These are phyloP conservation scores for Coffea canephora DNA, from an alignment of 257 asterid species.

Conservation along the genomic window DNA sequence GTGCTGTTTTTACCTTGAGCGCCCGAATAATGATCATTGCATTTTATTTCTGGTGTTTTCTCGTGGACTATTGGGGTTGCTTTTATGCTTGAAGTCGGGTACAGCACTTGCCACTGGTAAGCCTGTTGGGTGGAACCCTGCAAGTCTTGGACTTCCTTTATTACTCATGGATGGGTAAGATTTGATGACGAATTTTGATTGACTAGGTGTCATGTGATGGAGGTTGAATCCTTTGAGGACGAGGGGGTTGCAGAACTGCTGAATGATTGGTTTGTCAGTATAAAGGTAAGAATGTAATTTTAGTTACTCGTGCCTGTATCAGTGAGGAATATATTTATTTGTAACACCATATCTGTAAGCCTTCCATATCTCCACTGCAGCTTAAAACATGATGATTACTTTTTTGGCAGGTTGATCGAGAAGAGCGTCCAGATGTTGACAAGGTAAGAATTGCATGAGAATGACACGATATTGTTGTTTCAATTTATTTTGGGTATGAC, in stretches of 20 bases:
- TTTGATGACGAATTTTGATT: conserved; percentile 8
- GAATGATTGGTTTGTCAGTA: conserved; percentile 86
- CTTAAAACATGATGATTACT: neutral
- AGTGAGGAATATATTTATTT: too few relatives aligned
- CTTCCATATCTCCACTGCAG: neutral
- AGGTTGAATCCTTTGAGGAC: conserved; percentile 90
- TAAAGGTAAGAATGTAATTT: conserved; percentile 54
- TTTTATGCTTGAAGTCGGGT: conserved; percentile 72
- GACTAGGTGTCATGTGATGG: conserved; percentile 98
- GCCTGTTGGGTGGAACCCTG: conserved; percentile 15
- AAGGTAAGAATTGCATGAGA: conserved; percentile 44
- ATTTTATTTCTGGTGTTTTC: neutral
- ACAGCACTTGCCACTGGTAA: conserved; percentile 99
- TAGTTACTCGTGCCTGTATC: neutral
- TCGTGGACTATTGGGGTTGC: conserved; percentile 17
- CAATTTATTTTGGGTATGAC: neutral
- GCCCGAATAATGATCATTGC: conserved; percentile 1
- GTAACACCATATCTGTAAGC: neutral
- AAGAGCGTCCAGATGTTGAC: conserved; percentile 97
- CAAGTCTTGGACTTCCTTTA: neutral
- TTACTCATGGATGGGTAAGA: neutral
- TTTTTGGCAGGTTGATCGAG: conserved; percentile 76
- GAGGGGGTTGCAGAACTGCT: conserved; percentile 79
- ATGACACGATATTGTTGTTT: neutral
- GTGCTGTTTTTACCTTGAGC: neutral